These are phyloP conservation scores for Annulohypoxylon nitens DNA, from an alignment of 495 filamentous ascomycete genomes.

Conservation along the genomic window DNA sequence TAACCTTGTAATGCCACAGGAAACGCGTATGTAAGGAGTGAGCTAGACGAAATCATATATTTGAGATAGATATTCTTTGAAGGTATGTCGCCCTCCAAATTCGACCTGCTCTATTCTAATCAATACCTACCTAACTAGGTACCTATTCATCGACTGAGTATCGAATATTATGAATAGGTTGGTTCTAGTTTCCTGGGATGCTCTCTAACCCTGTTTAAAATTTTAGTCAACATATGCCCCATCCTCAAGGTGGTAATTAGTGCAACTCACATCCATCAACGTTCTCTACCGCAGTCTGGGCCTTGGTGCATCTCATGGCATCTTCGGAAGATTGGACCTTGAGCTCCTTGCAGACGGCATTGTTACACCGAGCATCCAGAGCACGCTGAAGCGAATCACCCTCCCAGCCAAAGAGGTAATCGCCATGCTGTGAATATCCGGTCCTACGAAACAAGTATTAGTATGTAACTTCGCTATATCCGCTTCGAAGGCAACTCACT, in stretches of 20 bases:
- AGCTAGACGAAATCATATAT: too few relatives aligned
- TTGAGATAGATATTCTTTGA: too few relatives aligned
- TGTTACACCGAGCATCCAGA: constrained; percentile 53
- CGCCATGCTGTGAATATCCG: constrained; percentile 55
- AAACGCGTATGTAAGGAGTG: too few relatives aligned
- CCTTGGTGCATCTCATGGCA: constrained; percentile 54
- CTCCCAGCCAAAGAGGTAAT: constrained; percentile 54
- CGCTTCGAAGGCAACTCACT: constrained; percentile 38
- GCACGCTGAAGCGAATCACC: constrained; percentile 55
- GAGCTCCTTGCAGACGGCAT: constrained; percentile 52
- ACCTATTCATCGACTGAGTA: not conserved
- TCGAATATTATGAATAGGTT: not conserved
- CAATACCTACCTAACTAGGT: too few relatives aligned
- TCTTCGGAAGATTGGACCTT: constrained; percentile 50
- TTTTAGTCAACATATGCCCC: constrained; percentile 3
- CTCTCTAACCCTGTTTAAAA: constrained; percentile 30
- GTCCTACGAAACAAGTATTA: constrained; percentile 26
- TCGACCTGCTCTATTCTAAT: too few relatives aligned
- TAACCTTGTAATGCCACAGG: too few relatives aligned
- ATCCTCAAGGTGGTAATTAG: not conserved
- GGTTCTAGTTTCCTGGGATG: constrained; percentile 28
- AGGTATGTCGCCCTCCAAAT: too few relatives aligned
- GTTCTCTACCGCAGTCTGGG: constrained; percentile 51
- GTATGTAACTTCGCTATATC: not conserved
- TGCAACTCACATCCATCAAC: constrained; percentile 54